A percentile compares a stretch with the other conserved stretches of the same genome.
Evolutionary conservation across 306 rosid genomes (phyloP).

Genomic region (Cucurbita maxima): DNA sequence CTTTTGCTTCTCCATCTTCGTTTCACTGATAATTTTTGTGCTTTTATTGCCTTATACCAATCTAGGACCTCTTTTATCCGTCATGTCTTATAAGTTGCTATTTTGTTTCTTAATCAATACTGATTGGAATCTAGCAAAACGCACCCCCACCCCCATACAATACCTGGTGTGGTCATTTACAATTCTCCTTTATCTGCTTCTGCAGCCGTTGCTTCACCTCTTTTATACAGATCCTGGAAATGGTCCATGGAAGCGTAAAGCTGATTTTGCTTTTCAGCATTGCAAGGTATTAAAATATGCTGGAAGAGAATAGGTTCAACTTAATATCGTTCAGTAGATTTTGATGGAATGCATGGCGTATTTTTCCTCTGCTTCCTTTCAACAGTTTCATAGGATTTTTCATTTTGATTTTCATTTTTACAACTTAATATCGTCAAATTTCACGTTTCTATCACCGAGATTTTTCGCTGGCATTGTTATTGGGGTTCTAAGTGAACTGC

Average conservation of each 20-base stretch:
- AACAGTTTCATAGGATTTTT: not conserved
- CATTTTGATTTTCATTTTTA: not conserved
- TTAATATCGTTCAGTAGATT: not conserved
- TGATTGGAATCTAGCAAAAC: not conserved
- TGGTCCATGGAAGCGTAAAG: constrained; percentile 93
- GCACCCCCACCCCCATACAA: not conserved
- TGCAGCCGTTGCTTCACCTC: constrained; percentile 74
- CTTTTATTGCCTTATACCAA: not conserved
- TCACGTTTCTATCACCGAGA: not conserved
- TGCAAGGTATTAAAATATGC: constrained; percentile 43
- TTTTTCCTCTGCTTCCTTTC: not conserved
- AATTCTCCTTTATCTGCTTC: constrained; percentile 2
- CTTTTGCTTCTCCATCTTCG: not conserved
- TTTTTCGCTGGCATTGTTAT: not conserved
- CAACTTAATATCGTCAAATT: too few relatives aligned
- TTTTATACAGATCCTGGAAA: constrained; percentile 76
- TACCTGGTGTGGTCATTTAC: not conserved
- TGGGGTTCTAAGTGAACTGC: not conserved
- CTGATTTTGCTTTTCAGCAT: constrained; percentile 52
- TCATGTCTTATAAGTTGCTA: not conserved
- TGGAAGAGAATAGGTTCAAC: not conserved
- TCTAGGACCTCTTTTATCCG: not conserved
- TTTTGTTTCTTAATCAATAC: not conserved
- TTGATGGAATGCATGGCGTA: not conserved
- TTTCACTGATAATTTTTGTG: not conserved